Conservation (phyloP, 768 basidiomycete species). For the Phylloporus sp. region DNA sequence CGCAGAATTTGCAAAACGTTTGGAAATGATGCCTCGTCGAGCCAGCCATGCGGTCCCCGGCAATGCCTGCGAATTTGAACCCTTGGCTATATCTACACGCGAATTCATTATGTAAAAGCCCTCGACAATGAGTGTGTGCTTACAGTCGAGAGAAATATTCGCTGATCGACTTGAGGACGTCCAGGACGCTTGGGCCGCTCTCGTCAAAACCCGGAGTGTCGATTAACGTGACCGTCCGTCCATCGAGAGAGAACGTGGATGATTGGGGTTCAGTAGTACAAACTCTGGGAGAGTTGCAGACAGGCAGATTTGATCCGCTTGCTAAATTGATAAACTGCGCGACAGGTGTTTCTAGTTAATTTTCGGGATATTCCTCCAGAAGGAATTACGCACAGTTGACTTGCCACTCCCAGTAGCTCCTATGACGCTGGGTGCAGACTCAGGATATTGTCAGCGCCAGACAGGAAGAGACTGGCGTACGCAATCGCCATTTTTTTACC, state of each 20-base stretch:
- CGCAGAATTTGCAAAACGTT: slow-evolving; percentile 49
- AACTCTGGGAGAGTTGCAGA: slow-evolving; percentile 39
- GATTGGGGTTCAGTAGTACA: slow-evolving; percentile 42
- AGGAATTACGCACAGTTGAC: slow-evolving; percentile 24
- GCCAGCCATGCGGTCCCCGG: slow-evolving; percentile 41
- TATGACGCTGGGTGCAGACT: slow-evolving; percentile 26
- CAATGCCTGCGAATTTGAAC: slow-evolving; percentile 39
- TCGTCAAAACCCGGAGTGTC: slow-evolving; percentile 63
- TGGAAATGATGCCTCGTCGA: slow-evolving; percentile 42
- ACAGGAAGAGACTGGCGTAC: slow-evolving; percentile 13
- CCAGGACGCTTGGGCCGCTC: slow-evolving; percentile 39
- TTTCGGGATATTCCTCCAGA: neutral
- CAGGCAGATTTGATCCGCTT: slow-evolving; percentile 43
- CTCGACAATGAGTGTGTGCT: slow-evolving; percentile 3
- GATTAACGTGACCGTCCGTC: slow-evolving; percentile 42
- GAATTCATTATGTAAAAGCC: neutral
- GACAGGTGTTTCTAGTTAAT: slow-evolving; percentile 2
- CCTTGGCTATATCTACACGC: slow-evolving; percentile 20
- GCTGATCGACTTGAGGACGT: slow-evolving; percentile 45
- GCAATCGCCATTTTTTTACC: slow-evolving; percentile 23
- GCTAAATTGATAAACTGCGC: slow-evolving; percentile 46
- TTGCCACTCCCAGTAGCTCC: slow-evolving; percentile 31
- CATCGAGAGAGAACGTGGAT: slow-evolving; percentile 42
- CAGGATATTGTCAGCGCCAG: neutral
- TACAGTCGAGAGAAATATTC: slow-evolving; percentile 22